A percentile compares a stretch with the other conserved stretches of the same genome.
Evolutionary conservation across 805 yeast species (phyloP).

Genomic region (Ascoidea asiatica): DNA sequence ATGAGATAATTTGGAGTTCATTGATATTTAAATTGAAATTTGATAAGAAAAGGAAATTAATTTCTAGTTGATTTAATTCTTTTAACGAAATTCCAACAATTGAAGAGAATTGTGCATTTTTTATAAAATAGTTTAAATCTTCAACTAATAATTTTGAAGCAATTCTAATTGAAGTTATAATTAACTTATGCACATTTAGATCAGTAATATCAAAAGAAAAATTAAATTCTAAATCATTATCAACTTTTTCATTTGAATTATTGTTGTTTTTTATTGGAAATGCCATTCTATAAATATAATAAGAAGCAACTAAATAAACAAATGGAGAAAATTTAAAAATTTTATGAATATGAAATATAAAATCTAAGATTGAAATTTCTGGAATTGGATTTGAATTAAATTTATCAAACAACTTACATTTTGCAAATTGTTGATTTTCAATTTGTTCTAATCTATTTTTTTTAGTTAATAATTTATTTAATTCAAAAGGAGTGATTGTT

Average conservation of each 20-base stretch:
- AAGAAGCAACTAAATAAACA: conserved; percentile 16
- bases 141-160: conserved; percentile 30
- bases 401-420: conserved; percentile 9
- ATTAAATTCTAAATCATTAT: background rate
- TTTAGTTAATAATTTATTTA: no score
- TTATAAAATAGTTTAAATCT: conserved; percentile 30
- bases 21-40: conserved; percentile 37
- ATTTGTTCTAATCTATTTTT: background rate
- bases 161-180: conserved; percentile 30
- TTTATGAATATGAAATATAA: conserved; percentile 16
- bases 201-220: conserved; percentile 22
- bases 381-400: conserved; percentile 15
- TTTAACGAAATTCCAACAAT: conserved; percentile 29
- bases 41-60: conserved; percentile 32
- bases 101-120: conserved; percentile 23
- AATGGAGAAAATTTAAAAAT: conserved; percentile 17
- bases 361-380: conserved; percentile 13
- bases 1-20: conserved; percentile 6
- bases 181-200: conserved; percentile 28
- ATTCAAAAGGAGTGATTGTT: background rate
- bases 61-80: conserved; percentile 35
- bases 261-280: background rate
- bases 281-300: conserved; percentile 15
- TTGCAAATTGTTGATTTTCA: background rate
- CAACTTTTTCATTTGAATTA: background rate